Evolutionary conservation across 2,329 filamentous ascomycete genomes (phyloP).

Genomic region (Ophiostoma ulmi): DNA sequence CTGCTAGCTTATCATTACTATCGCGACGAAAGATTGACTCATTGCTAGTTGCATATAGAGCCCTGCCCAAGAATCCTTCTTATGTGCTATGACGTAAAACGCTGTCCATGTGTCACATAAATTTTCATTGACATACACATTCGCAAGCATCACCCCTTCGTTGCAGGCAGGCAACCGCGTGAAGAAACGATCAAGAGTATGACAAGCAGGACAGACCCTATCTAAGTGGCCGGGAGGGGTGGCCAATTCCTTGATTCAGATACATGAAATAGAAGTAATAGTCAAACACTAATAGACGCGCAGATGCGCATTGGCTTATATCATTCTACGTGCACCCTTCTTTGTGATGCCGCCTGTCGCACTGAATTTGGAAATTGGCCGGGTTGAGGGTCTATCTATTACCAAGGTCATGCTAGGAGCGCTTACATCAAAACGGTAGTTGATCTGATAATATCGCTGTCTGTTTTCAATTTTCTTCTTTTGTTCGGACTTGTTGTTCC

Average conservation of each 20-base stretch:
- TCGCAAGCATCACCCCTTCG: background rate
- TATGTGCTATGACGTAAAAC: background rate
- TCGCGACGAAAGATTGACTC: background rate
- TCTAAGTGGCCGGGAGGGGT: background rate
- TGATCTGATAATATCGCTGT: background rate
- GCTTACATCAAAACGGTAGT: background rate
- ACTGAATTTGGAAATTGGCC: background rate
- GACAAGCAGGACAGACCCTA: background rate
- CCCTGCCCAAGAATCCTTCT: background rate
- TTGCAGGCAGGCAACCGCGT: background rate
- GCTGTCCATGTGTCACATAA: background rate
- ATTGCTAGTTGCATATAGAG: background rate
- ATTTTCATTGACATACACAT: no score
- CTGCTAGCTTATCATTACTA: background rate
- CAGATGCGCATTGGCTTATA: background rate
- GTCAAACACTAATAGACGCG: background rate
- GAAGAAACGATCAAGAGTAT: background rate
- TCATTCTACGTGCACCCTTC: background rate
- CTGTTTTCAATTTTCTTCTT: background rate
- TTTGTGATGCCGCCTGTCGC: background rate
- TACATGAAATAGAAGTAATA: background rate
- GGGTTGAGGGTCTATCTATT: background rate
- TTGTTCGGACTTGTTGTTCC: background rate
- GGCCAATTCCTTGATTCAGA: background rate
- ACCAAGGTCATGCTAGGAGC: no score